Conservation (phyloP, 2,329 filamentous ascomycete genomes). For the Emergomyces africanus region DNA sequence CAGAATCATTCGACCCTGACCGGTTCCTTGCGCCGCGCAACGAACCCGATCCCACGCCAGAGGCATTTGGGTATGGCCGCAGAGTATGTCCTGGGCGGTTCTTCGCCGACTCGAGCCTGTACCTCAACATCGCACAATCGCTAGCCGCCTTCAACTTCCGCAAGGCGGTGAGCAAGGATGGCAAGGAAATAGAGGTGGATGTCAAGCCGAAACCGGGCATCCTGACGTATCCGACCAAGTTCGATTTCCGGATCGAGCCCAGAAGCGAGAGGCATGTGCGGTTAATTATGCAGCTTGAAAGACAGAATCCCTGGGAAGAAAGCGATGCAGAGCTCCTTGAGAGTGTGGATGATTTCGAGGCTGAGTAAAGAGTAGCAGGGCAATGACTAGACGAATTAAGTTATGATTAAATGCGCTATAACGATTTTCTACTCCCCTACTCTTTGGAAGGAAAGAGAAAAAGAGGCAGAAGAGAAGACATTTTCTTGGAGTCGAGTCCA, state of each 20-base stretch:
- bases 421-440: not conserved
- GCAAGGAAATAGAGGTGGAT: conserved; percentile 23
- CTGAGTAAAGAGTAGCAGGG: not conserved
- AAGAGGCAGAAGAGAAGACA: too few relatives aligned
- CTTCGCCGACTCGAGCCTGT: conserved; percentile 32
- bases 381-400: not conserved
- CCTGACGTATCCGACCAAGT: conserved; percentile 27
- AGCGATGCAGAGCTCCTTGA: conserved; percentile 21
- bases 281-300: conserved; percentile 23
- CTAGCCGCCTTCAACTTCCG: conserved; percentile 36
- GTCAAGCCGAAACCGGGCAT: conserved; percentile 25
- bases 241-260: conserved; percentile 21
- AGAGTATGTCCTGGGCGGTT: conserved; percentile 31
- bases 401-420: not conserved
- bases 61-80: conserved; percentile 29
- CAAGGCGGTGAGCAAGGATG: conserved; percentile 24
- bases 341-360: conserved; percentile 3
- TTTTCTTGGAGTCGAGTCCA: too few relatives aligned
- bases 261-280: conserved; percentile 20
- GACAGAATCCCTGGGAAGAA: conserved; percentile 26
- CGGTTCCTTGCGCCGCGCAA: conserved; percentile 24
- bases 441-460: not conserved
- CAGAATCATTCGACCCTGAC: conserved; percentile 32
- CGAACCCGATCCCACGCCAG: conserved; percentile 26
- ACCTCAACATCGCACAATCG: conserved; percentile 29